Evolutionary conservation across 2,329 filamentous ascomycete genomes (phyloP).

Genomic region (Diaporthe sp.): DNA sequence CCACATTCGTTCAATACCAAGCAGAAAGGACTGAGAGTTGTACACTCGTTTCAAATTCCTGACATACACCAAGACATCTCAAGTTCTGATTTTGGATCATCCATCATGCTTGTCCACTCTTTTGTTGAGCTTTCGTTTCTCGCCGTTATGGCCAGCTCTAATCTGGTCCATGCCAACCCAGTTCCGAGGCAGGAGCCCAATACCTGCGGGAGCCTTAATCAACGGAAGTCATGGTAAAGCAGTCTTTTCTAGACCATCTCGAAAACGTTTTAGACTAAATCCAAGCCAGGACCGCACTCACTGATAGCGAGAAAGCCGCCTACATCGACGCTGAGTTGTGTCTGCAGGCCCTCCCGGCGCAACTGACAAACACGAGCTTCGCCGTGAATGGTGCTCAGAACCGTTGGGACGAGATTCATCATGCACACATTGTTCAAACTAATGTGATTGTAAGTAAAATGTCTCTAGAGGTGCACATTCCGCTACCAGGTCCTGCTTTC

Average conservation of each 20-base stretch:
- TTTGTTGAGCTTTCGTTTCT: not conserved
- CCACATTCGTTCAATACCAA: not conserved
- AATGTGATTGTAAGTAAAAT: not conserved
- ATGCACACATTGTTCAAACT: not conserved
- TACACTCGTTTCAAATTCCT: not conserved
- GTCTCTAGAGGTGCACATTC: not conserved
- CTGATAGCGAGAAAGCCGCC: not conserved
- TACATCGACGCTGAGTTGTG: not conserved
- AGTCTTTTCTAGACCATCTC: not conserved
- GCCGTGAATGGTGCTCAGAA: not conserved
- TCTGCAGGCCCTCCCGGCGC: not conserved
- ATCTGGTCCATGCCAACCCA: not conserved
- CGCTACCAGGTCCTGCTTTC: not conserved
- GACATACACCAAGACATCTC: not conserved
- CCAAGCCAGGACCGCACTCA: not conserved
- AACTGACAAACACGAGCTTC: not conserved
- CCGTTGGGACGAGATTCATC: conserved; percentile 8
- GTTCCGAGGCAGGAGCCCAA: not conserved
- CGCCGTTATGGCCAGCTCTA: not conserved
- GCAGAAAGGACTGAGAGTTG: not conserved
- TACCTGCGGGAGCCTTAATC: not conserved
- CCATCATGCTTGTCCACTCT: not conserved
- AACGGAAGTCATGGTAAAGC: not conserved
- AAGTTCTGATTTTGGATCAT: not conserved
- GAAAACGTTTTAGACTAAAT: not conserved